Evolutionary conservation across 2,329 filamentous ascomycete genomes (phyloP), one percentile per base, ranked within the genome.

Genomic region (Onygenales sp.): DNA sequence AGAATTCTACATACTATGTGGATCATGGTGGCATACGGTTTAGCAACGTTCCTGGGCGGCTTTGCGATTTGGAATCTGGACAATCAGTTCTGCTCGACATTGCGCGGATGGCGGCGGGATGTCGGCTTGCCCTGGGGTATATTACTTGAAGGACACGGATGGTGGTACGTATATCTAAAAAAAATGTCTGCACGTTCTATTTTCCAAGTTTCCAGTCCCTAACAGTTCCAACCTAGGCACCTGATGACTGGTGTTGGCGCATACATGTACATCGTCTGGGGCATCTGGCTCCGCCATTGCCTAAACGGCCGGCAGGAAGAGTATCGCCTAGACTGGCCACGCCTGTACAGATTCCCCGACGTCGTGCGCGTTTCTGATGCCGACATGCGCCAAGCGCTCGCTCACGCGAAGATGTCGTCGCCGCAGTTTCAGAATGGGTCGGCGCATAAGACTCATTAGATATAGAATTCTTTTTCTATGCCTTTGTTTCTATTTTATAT

Each of bases 191-290:
- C 21, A 5, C 3, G 9, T 8, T 31, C 31, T 14, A 45, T 36
- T 17, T 31, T 11, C 21, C 5, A 56, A 49, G 59, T 55, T 64
- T 52, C 56, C 32, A 53, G 34, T 17, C 6, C 9, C 13, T 49
- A 37, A 54, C 47, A 17, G n/a, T 10, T 14, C n/a, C 47, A 34
- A 34, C 33, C 34, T 51, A 78, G 85, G 86, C 88, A 92, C 70
- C 64, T 92, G 39, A 84, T 92, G 78, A 93, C 88, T 0, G 88
- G 88, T 10, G 74, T 85, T 37, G 88, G 88, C 66, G 88, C 88
- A 13, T 94, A 94, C 68, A 86, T 85, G 64, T 89, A 92, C 65
- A 88, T 94, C 60, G 75, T 83, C 11, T 94, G 88, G 88, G 85
- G 87, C 11, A 83, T 91, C 31, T 92, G 87, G 85, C 76, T 93